Evolutionary conservation across 768 basidiomycete species (phyloP).

Genomic region (Auricularia sp.): DNA sequence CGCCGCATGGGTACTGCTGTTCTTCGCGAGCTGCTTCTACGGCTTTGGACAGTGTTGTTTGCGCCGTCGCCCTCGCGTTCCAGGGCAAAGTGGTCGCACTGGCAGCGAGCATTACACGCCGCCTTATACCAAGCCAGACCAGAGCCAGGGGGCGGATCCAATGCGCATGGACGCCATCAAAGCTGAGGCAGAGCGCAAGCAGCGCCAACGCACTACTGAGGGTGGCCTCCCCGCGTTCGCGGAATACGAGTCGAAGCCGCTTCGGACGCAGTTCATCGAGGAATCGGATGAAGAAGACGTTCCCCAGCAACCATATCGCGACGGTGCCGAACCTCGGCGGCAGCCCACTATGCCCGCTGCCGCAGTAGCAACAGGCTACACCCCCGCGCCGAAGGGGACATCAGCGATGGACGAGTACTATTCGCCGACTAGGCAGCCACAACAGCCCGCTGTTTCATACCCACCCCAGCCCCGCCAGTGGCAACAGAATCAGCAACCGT

Average conservation of each 20-base stretch:
- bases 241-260: slow-evolving; percentile 57
- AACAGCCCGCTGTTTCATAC: slow-evolving; percentile 34
- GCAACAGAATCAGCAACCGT: slow-evolving; percentile 27
- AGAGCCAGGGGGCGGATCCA: slow-evolving; percentile 43
- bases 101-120: slow-evolving; percentile 6
- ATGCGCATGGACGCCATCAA: slow-evolving; percentile 78
- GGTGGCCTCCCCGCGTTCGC: slow-evolving; percentile 66
- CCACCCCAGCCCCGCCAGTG: slow-evolving; percentile 30
- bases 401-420: slow-evolving; percentile 74
- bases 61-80: slow-evolving; percentile 36
- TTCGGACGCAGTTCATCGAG: slow-evolving; percentile 52
- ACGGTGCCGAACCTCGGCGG: slow-evolving; percentile 17
- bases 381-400: slow-evolving; percentile 51
- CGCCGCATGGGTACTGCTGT: slow-evolving; percentile 73
- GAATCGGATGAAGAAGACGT: slow-evolving; percentile 31
- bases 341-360: slow-evolving; percentile 22
- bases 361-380: slow-evolving; percentile 40
- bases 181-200: slow-evolving; percentile 78
- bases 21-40: slow-evolving; percentile 87
- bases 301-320: slow-evolving; percentile 21
- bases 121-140: slow-evolving; percentile 17
- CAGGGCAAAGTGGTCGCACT: slow-evolving; percentile 28
- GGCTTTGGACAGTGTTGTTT: slow-evolving; percentile 79
- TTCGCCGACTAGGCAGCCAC: slow-evolving; percentile 20
- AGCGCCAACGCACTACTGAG: slow-evolving; percentile 48